Conservation (phyloP, 1,284 basidiomycete species). For the Ustilago lituana region DNA sequence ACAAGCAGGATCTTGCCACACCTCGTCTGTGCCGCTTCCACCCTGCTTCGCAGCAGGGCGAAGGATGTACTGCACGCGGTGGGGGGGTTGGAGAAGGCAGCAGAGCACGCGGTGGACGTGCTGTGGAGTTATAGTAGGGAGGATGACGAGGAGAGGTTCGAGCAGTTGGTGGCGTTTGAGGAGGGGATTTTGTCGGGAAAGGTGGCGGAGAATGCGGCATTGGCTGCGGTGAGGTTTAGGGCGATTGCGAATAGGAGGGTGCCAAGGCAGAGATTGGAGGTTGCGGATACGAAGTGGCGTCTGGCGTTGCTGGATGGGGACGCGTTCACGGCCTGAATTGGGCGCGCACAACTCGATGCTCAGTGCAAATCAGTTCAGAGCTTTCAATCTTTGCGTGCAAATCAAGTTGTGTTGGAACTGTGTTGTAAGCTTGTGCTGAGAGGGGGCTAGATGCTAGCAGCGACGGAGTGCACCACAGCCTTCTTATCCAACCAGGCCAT, state of each 20-base stretch:
- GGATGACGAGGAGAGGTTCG: conserved; percentile 36
- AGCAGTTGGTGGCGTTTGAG: conserved; percentile 31
- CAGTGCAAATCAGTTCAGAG: too few relatives aligned
- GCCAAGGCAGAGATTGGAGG: conserved; percentile 20
- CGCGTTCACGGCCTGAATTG: too few relatives aligned
- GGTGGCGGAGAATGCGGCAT: conserved; percentile 13
- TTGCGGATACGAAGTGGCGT: conserved; percentile 35
- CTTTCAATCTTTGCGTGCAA: too few relatives aligned
- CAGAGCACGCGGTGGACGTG: conserved; percentile 16
- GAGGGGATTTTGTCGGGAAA: conserved; percentile 29
- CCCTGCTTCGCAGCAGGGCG: conserved; percentile 18
- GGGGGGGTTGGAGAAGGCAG: conserved; percentile 39
- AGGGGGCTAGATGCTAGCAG: conserved; percentile 25
- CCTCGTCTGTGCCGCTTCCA: conserved; percentile 32
- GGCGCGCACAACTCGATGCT: too few relatives aligned
- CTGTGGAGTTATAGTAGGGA: conserved; percentile 39
- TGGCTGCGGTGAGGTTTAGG: conserved; percentile 29
- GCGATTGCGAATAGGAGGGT: conserved; percentile 22
- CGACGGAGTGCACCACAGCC: conserved; percentile 76
- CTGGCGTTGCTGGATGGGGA: conserved; percentile 22
- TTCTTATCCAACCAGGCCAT: conserved; percentile 86
- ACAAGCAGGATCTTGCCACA: conserved; percentile 43
- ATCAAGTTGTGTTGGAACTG: too few relatives aligned
- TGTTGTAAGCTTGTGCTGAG: too few relatives aligned
- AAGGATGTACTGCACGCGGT: conserved; percentile 31